phyloP scores from a whole-genome alignment of 352 stramenopile genomes.

The Sclerospora graminicola region DNA sequence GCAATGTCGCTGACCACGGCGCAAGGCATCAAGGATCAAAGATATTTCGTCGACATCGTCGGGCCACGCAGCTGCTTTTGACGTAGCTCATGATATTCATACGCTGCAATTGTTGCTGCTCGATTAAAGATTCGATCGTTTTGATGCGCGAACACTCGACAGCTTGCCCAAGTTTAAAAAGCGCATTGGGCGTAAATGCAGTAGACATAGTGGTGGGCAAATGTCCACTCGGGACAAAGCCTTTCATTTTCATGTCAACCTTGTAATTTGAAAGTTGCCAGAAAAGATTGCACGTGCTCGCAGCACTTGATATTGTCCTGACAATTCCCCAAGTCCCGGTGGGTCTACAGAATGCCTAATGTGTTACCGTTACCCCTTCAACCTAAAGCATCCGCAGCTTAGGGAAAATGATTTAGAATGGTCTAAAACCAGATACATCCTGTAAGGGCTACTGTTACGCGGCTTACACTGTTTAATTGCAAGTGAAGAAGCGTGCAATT shows the following conservation, averaged over 20 bases:
- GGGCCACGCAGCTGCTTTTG: constrained; percentile 6
- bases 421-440: no score
- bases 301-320: constrained; percentile 42
- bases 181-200: constrained; percentile 25
- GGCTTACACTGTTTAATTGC: no score
- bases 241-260: constrained; percentile 45
- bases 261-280: constrained; percentile 20
- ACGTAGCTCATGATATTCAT: constrained; percentile 5
- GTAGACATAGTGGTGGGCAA: constrained; percentile 30
- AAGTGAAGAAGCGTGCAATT: no score
- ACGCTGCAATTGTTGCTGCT: constrained; percentile 18
- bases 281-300: constrained; percentile 36
- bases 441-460: no score
- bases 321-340: constrained; percentile 31
- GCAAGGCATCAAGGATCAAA: constrained; percentile 7
- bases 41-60: background rate
- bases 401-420: no score
- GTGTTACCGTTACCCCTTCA: no score
- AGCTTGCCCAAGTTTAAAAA: constrained; percentile 24
- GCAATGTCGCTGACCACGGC: constrained; percentile 13
- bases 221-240: constrained; percentile 27
- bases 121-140: constrained; percentile 45
- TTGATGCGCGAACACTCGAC: constrained; percentile 49
- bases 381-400: no score
- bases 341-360: constrained; percentile 50